Base-by-base conservation (phyloP, 371 early-diverging fungal species). In the Syncephalastrum sp. region DNA sequence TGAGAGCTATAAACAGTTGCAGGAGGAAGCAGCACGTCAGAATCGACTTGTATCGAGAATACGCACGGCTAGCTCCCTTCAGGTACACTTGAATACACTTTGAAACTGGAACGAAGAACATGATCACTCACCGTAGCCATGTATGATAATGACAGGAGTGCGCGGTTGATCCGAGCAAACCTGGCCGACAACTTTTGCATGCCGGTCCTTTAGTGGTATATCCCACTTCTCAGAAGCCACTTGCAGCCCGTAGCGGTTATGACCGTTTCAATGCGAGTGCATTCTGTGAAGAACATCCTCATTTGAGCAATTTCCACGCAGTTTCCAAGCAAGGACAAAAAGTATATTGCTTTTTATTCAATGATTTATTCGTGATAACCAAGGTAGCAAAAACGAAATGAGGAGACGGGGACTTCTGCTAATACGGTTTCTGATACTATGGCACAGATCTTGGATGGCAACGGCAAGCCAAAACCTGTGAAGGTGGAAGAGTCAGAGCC, bases 341-440 rank as follows among this genome's bases (percentile, higher is more conserved):
- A 16, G 48, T 66, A 44, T 75, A 75, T 47, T 72, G 69, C 10
- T 75, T 75, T 63, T 52, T 75, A 23, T 75, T 75, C 46, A 72
- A 75, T 43, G 72, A 75, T 25, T 50, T 72, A 17, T 63, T 75
- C 45, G 52, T 75, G 0, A 72, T 67, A 45, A 72, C 76, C n/a
- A 68, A 62, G 53, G 69, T 71, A 63, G 56, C 50, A 12, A 54
- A 13, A 24, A 13, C 12, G 16, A 21, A 25, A 14, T 5, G 25
- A 25, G n/a, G 8, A 21, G 23, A n/a, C n/a, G n/a, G 24, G 24
- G 6, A 14, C 12, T 38, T 19, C 4, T 6, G 33, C 5, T 19
- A 7, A 51, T 51, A 23, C 38, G 33, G 38, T 25, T 51, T 51
- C 4, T 14, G 21, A 29, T 33, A 15, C 29, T 29, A 14, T 12